These are phyloP conservation scores for Penicillium subrubescens DNA, from an alignment of 495 filamentous ascomycete species.

Conservation along the genomic window DNA sequence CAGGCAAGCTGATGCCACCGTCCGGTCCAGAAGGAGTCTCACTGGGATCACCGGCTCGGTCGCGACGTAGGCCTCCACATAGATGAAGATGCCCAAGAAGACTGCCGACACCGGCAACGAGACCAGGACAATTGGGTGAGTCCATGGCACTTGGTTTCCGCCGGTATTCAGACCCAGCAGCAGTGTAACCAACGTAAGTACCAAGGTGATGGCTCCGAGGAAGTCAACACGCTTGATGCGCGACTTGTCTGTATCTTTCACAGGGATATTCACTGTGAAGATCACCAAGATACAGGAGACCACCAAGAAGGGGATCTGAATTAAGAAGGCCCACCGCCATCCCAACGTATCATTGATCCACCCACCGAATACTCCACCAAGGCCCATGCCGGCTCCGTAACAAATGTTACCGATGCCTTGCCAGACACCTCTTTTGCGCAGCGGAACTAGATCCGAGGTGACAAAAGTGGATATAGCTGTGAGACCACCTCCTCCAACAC, in stretches of 20 bases:
- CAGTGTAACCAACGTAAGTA: constrained; percentile 70
- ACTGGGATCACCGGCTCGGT: constrained; percentile 84
- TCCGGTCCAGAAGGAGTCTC: constrained; percentile 71
- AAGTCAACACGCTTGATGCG: constrained; percentile 81
- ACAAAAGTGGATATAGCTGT: constrained; percentile 83
- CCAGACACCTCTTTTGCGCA: constrained; percentile 78
- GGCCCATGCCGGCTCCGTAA: constrained; percentile 69
- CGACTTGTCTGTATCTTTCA: constrained; percentile 62
- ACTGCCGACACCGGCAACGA: constrained; percentile 65
- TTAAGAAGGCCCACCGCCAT: constrained; percentile 75
- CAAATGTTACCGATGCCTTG: constrained; percentile 87
- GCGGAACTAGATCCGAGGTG: constrained; percentile 77
- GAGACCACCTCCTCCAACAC: constrained; percentile 83
- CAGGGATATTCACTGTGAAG: constrained; percentile 71
- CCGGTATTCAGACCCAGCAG: constrained; percentile 82
- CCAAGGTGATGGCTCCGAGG: constrained; percentile 67
- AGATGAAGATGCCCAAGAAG: constrained; percentile 57
- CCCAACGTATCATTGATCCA: constrained; percentile 78
- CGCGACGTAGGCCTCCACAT: constrained; percentile 66
- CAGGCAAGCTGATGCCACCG: constrained; percentile 72
- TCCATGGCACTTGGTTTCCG: constrained; percentile 84
- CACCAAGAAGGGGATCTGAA: constrained; percentile 70
- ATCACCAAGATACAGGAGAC: constrained; percentile 67
- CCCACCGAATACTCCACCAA: constrained; percentile 68
- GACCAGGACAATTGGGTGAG: constrained; percentile 73